Evolutionary conservation across 257 asterid species (phyloP), one percentile per base, ranked within the genome.

Genomic region (Solanum rostratum): DNA sequence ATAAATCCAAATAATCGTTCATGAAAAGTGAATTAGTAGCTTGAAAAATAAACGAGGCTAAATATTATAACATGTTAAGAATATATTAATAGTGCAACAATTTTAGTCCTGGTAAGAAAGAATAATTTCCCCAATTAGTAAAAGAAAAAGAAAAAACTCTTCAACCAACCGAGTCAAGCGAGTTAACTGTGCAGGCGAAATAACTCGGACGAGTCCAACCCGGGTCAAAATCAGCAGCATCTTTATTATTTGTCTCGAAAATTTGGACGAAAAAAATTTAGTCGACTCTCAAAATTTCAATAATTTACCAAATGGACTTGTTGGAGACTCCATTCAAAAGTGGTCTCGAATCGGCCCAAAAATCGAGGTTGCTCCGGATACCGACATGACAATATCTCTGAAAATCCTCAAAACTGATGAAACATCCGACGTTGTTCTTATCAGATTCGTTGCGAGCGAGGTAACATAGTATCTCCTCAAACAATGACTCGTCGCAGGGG

Each of bases 321-420:
- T 57, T 53, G 4, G 87, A 60, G 2, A 85, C 60, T 83, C 90
- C 90, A 62, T 92, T 89, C 87, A 93, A 78, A n/a, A 93, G 93
- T 4, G 97, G 92, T 69, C 93, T 81, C 0, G 97, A 91, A 27
- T 93, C 97, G 83, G 92, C 87, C 93, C 93, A 92, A 10, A 87
- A 74, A 24, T 92, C 93, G 3, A 89, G 83, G 70, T 91, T 89
- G 79, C 68, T 87, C 18, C 93, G 71, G 46, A 88, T 39, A 7
- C 92, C 91, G 6, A 91, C 85, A 27, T 85, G 92, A 87, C 96
- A 91, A 74, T 85, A 71, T 55, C 88, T 87, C 11, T 90, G 94
- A 20, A 91, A 91, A 29, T 93, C 95, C 19, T 93, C 93, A 1
- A 88, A 84, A 79, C 69, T 89, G 73, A 84, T 60, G 10, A 87